Conservation (phyloP, 2,329 filamentous ascomycete genomes). For the Thyridium curvatum region DNA sequence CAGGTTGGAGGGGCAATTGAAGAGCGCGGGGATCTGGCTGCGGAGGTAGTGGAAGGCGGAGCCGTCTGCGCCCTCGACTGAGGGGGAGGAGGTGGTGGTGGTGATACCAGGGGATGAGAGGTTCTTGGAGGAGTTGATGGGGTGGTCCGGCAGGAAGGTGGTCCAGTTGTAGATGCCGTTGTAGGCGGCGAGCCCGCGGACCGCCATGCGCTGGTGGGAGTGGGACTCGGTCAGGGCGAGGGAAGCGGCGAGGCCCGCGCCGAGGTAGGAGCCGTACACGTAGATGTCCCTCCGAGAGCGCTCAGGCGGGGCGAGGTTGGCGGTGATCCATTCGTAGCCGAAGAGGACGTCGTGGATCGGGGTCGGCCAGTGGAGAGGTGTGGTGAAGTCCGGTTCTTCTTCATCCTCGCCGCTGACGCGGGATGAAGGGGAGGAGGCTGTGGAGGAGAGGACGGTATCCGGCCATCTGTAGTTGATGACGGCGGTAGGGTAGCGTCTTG, state of each 20-base stretch:
- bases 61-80: slow-evolving; percentile 17
- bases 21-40: slow-evolving; percentile 33
- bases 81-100: slow-evolving; percentile 5
- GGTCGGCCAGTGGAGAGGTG: slow-evolving; percentile 41
- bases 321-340: slow-evolving; percentile 46
- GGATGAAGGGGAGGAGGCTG: background rate
- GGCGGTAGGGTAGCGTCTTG: slow-evolving; percentile 37
- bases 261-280: slow-evolving; percentile 52
- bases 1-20: slow-evolving; percentile 37
- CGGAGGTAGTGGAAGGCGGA: slow-evolving; percentile 30
- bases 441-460: slow-evolving; percentile 5
- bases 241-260: slow-evolving; percentile 49
- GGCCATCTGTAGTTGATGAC: slow-evolving; percentile 57
- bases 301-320: slow-evolving; percentile 32
- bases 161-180: slow-evolving; percentile 63
- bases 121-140: slow-evolving; percentile 25
- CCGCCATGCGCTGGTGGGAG: slow-evolving; percentile 31
- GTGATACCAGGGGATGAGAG: no score
- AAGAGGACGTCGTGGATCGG: slow-evolving; percentile 50
- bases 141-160: slow-evolving; percentile 48
- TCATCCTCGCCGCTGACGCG: background rate
- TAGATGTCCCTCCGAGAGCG: slow-evolving; percentile 32
- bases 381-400: background rate
- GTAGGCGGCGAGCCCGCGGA: slow-evolving; percentile 48
- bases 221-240: slow-evolving; percentile 51